phyloP scores from a whole-genome alignment of 2,329 filamentous ascomycete species.

The Cercospora sp. region DNA sequence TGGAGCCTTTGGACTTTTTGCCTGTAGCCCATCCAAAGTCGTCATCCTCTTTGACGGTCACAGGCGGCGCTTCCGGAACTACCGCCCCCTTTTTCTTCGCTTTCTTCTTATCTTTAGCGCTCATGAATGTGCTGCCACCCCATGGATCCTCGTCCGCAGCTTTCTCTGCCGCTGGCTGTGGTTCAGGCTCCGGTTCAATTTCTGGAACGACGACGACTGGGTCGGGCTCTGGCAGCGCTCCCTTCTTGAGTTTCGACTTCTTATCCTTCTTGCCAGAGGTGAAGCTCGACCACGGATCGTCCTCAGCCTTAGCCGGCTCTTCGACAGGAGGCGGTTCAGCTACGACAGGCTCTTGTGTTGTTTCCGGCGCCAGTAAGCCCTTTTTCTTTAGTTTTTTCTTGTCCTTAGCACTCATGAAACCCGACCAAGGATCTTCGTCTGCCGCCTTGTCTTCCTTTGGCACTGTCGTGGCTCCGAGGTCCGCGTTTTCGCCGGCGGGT shows the following conservation, averaged over 20 bases:
- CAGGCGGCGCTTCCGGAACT: slow-evolving; percentile 25
- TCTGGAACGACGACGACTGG: slow-evolving; percentile 38
- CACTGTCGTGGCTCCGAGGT: slow-evolving; percentile 27
- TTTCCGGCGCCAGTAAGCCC: slow-evolving; percentile 23
- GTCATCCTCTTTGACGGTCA: slow-evolving; percentile 25
- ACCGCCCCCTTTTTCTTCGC: slow-evolving; percentile 52
- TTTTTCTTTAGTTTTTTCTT: slow-evolving; percentile 38
- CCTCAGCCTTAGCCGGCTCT: slow-evolving; percentile 33
- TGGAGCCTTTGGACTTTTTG: slow-evolving; percentile 36
- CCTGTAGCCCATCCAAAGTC: slow-evolving; percentile 30
- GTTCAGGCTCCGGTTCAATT: slow-evolving; percentile 45
- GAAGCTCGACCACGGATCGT: slow-evolving; percentile 39
- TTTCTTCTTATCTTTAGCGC: slow-evolving; percentile 50
- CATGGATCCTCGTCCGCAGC: slow-evolving; percentile 44
- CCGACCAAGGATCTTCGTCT: slow-evolving; percentile 32
- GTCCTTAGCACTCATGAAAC: slow-evolving; percentile 35
- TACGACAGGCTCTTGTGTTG: slow-evolving; percentile 31
- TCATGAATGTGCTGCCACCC: slow-evolving; percentile 32
- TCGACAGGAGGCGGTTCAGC: slow-evolving; percentile 32
- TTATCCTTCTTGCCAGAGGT: slow-evolving; percentile 41
- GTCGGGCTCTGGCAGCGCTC: slow-evolving; percentile 34
- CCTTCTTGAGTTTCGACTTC: slow-evolving; percentile 48
- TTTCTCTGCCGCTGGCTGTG: slow-evolving; percentile 36
- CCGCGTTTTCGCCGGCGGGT: slow-evolving; percentile 18
- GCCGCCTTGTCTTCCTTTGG: slow-evolving; percentile 28